A percentile compares a stretch with the other conserved stretches of the same genome.
Evolutionary conservation across 108 stramenopile genomes (phyloP).

Genomic region (Hondaea fermentalgiana): DNA sequence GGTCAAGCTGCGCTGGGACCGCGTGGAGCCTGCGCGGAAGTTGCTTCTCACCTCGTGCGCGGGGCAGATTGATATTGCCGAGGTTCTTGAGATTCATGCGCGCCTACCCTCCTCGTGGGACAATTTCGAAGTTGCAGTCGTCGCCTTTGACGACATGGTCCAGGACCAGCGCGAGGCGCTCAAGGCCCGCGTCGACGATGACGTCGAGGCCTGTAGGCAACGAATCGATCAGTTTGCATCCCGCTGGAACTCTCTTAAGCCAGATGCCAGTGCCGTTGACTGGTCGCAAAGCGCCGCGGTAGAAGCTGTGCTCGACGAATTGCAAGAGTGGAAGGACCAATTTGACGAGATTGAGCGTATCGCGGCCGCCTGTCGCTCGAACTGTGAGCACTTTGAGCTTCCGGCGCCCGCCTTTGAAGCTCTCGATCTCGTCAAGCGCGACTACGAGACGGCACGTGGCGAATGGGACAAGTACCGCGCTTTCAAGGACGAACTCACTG

Average conservation of each 20-base stretch:
- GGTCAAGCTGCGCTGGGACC: constrained; percentile 19
- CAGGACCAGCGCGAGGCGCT: constrained; percentile 54
- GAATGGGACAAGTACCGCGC: constrained; percentile 43
- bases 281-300: constrained; percentile 29
- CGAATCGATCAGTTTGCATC: constrained; percentile 42
- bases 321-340: constrained; percentile 47
- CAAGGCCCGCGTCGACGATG: constrained; percentile 41
- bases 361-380: constrained; percentile 24
- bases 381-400: constrained; percentile 47
- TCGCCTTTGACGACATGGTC: constrained; percentile 55
- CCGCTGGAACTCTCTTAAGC: constrained; percentile 47
- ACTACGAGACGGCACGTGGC: constrained; percentile 24
- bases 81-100: constrained; percentile 20
- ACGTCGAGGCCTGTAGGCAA: constrained; percentile 21
- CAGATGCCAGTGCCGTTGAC: constrained; percentile 25
- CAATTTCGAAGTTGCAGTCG: constrained; percentile 46
- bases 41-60: constrained; percentile 37
- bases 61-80: constrained; percentile 19
- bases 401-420: constrained; percentile 35
- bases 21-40: background rate
- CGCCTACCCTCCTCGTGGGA: constrained; percentile 47
- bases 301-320: constrained; percentile 29
- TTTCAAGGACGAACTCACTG: constrained; percentile 31
- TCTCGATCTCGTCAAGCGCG: constrained; percentile 36
- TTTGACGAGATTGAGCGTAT: constrained; percentile 33